Percentiles rank a stretch among this genome's conserved stretches.
These are phyloP conservation scores for Artemisia argyi DNA, from an alignment of 129 eudicot species.

Conservation along the genomic window DNA sequence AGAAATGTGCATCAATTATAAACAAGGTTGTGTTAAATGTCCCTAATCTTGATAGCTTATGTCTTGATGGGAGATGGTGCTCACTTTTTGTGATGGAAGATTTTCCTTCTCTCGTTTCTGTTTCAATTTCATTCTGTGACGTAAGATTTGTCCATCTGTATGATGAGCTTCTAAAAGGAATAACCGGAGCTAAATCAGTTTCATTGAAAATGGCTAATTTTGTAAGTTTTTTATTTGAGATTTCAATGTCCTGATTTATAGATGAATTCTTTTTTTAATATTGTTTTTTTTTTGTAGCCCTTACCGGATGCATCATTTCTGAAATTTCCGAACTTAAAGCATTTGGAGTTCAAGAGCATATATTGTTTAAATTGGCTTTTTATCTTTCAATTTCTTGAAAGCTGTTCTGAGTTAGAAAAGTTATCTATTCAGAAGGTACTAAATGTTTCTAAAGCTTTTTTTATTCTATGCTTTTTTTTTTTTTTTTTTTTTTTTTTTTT, in stretches of 20 bases:
- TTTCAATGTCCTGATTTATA: background rate
- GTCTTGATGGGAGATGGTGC: background rate
- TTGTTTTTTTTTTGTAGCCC: background rate
- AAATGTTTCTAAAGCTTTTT: background rate
- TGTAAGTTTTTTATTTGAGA: background rate
- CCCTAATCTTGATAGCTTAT: conserved; percentile 28
- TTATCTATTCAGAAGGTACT: conserved; percentile 2
- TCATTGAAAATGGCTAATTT: background rate
- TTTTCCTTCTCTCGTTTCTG: conserved; percentile 13
- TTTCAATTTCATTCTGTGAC: background rate
- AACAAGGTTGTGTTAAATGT: conserved; percentile 5
- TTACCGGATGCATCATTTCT: background rate
- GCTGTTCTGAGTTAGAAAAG: background rate
- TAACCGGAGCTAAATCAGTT: conserved; percentile 20
- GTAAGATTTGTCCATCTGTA: background rate
- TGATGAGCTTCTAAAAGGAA: conserved; percentile 12
- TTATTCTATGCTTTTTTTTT: too few species aligned
- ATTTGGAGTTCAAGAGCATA: conserved; percentile 1
- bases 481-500: too few species aligned
- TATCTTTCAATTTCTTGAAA: background rate
- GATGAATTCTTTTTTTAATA: background rate
- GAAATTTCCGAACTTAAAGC: conserved; percentile 9
- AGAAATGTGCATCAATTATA: background rate
- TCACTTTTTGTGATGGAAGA: conserved; percentile 12
- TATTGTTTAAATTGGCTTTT: background rate